Conservation (phyloP, 176 grass and related monocot species). For the Themeda triandra region DNA sequence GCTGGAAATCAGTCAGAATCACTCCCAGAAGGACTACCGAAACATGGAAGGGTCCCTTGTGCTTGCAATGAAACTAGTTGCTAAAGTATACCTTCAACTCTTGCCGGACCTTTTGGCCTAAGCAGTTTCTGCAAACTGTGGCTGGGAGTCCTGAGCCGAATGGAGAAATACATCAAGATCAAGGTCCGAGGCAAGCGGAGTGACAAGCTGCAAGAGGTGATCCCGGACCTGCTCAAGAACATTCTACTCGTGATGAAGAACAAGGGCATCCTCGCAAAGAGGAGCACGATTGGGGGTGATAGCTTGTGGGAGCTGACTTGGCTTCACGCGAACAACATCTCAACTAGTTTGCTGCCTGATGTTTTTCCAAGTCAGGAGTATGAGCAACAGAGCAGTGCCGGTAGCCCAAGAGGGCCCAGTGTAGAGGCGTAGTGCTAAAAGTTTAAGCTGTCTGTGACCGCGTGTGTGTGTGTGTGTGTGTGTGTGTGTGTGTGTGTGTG, state of each 20-base stretch:
- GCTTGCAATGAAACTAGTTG: slow-evolving; percentile 67
- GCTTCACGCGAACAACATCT: slow-evolving; percentile 91
- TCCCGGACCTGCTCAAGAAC: slow-evolving; percentile 77
- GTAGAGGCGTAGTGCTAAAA: slow-evolving; percentile 17
- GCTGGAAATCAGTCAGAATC: slow-evolving; percentile 72
- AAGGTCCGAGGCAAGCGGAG: slow-evolving; percentile 90
- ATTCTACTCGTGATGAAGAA: slow-evolving; percentile 78
- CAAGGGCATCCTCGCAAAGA: slow-evolving; percentile 89
- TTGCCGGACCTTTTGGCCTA: slow-evolving; percentile 56
- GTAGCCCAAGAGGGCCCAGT: slow-evolving; percentile 30
- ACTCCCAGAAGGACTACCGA: slow-evolving; percentile 85
- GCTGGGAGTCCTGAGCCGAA: slow-evolving; percentile 82
- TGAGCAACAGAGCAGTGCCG: slow-evolving; percentile 38
- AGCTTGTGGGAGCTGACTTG: slow-evolving; percentile 96
- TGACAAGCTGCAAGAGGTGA: slow-evolving; percentile 86
- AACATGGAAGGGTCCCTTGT: slow-evolving; percentile 92
- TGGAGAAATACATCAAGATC: slow-evolving; percentile 93
- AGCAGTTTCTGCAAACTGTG: slow-evolving; percentile 97
- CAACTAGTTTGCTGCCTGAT: slow-evolving; percentile 58
- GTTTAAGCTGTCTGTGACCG: neutral
- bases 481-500: no score
- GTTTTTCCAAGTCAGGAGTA: slow-evolving; percentile 74
- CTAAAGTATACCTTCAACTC: slow-evolving; percentile 75
- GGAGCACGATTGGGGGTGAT: slow-evolving; percentile 83
- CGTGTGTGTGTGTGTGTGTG: no score